Evolutionary conservation across 2,329 filamentous ascomycete species (phyloP).

Genomic region (Aspergillus sp.): DNA sequence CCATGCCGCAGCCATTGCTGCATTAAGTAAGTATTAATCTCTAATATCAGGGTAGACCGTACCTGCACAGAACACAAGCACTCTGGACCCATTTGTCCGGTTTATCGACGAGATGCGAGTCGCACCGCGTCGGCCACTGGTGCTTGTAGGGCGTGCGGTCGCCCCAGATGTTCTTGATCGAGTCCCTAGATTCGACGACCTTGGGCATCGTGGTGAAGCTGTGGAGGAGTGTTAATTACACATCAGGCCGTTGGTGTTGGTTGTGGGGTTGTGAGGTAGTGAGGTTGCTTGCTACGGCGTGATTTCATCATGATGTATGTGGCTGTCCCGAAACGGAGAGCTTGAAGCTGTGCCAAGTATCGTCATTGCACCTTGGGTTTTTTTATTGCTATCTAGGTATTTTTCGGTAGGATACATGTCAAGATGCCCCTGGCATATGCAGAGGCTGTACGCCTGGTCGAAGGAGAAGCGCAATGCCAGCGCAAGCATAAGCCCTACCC

Average conservation of each 20-base stretch:
- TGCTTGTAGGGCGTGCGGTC: slow-evolving; percentile 34
- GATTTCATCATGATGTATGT: too few relatives aligned
- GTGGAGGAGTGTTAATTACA: too few relatives aligned
- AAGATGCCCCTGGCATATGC: background rate
- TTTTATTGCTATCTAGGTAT: background rate
- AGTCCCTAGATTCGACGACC: slow-evolving; percentile 24
- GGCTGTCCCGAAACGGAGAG: too few relatives aligned
- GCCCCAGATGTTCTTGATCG: slow-evolving; percentile 35
- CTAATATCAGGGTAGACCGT: background rate
- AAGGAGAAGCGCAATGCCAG: background rate
- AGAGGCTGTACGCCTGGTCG: background rate
- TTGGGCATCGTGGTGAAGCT: background rate
- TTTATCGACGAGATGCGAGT: slow-evolving; percentile 29
- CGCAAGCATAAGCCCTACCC: too few relatives aligned
- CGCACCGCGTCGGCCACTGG: slow-evolving; percentile 35
- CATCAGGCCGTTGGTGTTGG: too few relatives aligned
- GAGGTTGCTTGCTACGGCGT: too few relatives aligned
- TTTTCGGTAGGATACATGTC: background rate
- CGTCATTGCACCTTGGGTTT: too few relatives aligned
- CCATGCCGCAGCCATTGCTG: slow-evolving; percentile 38
- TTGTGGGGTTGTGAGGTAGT: too few relatives aligned
- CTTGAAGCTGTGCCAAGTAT: too few relatives aligned
- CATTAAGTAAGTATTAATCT: background rate
- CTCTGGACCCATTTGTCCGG: slow-evolving; percentile 42
- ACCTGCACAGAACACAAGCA: slow-evolving; percentile 41